Evolutionary conservation across 805 yeast species (phyloP), one percentile per base, ranked within the genome.

Genomic region (Starmerella ratchasimensis): DNA sequence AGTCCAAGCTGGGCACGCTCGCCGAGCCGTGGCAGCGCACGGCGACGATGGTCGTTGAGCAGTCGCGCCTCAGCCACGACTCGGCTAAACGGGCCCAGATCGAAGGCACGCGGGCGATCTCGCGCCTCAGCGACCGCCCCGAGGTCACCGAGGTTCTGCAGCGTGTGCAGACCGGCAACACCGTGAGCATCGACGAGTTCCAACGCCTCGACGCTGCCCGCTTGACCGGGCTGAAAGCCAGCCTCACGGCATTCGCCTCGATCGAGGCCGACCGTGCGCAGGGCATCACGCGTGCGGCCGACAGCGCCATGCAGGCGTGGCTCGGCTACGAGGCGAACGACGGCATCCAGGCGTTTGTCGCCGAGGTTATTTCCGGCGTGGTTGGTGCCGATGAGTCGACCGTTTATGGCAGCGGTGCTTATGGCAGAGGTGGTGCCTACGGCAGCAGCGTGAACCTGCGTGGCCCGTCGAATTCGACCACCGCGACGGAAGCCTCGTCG

Each of bases 181-280:
- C 74, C 76, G 50, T 60, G 62, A 24, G 64, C 64, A 43, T 73
- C 72, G 71, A 59, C 66, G 19, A 78, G 72, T 51, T 68, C 71
- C 51, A 62, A 72, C 52, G 60, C 22, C 38, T 45, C 23, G 55
- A 51, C 33, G 33, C 35, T 51, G 61, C 62, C 57, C 73, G 81
- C 60, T 65, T 72, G 57, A 64, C 59, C 42, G 67, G 73, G 41
- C 62, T 82, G 43, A 76, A 81, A 53, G 75, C 74, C 37, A 67
- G 76, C 38, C 64, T 86, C 39, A 63, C 76, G 34, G 74, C 74
- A 51, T 76, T 73, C 52, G 71, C 74, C 54, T 71, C 82, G 13
- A 69, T 74, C 29, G 61, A 67, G 39, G 65, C 68, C 31, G 83
- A 77, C 51, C 62, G 63, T 33, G 52, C 73, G 22, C 66, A 64